phyloP scores from a whole-genome alignment of 2,329 filamentous ascomycete species.

The Leptosphaerulina australis region DNA sequence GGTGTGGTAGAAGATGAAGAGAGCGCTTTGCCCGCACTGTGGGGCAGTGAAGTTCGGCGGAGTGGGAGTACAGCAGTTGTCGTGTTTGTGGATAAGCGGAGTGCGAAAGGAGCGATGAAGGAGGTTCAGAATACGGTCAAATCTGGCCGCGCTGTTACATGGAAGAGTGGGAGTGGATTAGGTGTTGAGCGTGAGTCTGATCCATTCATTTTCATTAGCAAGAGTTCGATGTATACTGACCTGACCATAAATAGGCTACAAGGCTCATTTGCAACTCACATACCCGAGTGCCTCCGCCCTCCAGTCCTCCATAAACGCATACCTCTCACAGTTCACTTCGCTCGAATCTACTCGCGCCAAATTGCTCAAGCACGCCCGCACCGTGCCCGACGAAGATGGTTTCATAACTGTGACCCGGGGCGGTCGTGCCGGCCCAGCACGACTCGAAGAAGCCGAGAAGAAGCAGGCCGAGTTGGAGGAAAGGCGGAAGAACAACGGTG shows the following conservation, averaged over 20 bases:
- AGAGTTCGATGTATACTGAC: not conserved
- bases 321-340: slow-evolving; percentile 78
- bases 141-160: slow-evolving; percentile 65
- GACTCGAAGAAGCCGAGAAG: slow-evolving; percentile 67
- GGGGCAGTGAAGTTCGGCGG: slow-evolving; percentile 71
- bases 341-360: slow-evolving; percentile 69
- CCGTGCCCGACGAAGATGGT: slow-evolving; percentile 90
- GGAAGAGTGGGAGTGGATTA: slow-evolving; percentile 61
- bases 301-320: slow-evolving; percentile 79
- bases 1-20: slow-evolving; percentile 62
- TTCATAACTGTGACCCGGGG: slow-evolving; percentile 91
- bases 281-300: slow-evolving; percentile 72
- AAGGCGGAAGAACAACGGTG: slow-evolving; percentile 64
- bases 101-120: slow-evolving; percentile 76
- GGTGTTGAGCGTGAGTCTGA: slow-evolving; percentile 60
- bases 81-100: slow-evolving; percentile 81
- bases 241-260: slow-evolving; percentile 60
- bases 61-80: slow-evolving; percentile 83
- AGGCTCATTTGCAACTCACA: slow-evolving; percentile 69
- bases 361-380: slow-evolving; percentile 67
- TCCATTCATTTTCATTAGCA: slow-evolving; percentile 16
- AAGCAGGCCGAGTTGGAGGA: slow-evolving; percentile 62
- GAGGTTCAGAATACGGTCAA: slow-evolving; percentile 68
- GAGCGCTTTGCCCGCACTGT: slow-evolving; percentile 70
- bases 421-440: slow-evolving; percentile 71